Conservation (phyloP, 2,329 filamentous ascomycete genomes). For the Fusarium longipes region DNA sequence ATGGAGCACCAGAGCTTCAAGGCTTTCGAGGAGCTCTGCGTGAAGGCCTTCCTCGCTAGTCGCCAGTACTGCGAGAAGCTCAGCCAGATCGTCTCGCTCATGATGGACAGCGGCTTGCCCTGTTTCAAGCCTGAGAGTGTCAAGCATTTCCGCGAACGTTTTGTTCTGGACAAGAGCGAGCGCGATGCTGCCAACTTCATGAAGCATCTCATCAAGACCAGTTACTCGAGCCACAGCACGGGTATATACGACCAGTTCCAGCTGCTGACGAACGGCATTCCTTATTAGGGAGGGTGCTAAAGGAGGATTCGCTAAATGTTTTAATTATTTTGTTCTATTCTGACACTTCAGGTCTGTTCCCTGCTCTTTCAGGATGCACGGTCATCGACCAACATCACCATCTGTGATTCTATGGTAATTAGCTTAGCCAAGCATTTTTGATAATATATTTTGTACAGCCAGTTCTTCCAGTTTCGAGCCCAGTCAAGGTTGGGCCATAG, state of each 20-base stretch:
- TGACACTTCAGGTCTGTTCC: constrained; percentile 2
- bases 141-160: constrained; percentile 89
- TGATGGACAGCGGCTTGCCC: constrained; percentile 95
- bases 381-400: neutral
- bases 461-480: neutral
- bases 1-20: constrained; percentile 88
- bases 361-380: constrained; percentile 1
- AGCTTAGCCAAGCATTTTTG: constrained; percentile 12
- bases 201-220: constrained; percentile 88
- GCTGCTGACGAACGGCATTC: constrained; percentile 95
- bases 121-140: constrained; percentile 99
- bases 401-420: constrained; percentile 12
- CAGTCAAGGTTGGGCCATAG: neutral
- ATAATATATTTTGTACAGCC: constrained; percentile 31
- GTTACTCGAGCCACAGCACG: constrained; percentile 89
- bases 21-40: constrained; percentile 95
- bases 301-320: constrained; percentile 7
- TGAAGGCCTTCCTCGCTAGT: constrained; percentile 93
- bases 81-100: constrained; percentile 87
- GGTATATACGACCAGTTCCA: constrained; percentile 99
- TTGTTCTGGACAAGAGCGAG: constrained; percentile 91
- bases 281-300: constrained; percentile 69
- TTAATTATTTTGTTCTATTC: neutral
- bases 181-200: constrained; percentile 96
- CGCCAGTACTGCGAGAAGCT: constrained; percentile 90